A percentile compares a stretch with the other conserved stretches of the same genome.
Evolutionary conservation across 2,329 filamentous ascomycete genomes (phyloP).

Genomic region (Alternaria postmessia): DNA sequence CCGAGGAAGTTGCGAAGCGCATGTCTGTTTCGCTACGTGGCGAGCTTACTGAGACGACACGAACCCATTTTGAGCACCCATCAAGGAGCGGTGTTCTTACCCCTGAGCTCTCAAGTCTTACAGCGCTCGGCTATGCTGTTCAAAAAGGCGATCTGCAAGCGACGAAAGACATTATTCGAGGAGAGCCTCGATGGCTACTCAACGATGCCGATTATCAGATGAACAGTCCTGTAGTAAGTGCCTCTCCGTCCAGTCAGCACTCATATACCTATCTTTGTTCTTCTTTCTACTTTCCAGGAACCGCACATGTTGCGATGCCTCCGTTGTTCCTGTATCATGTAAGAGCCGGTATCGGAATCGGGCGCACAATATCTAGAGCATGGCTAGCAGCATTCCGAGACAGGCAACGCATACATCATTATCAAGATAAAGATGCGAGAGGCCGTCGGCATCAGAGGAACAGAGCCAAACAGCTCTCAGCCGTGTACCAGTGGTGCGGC

Average conservation of each 20-base stretch:
- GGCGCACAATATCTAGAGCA: slow-evolving; percentile 20
- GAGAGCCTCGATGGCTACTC: slow-evolving; percentile 72
- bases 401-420: slow-evolving; percentile 31
- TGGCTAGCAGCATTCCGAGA: slow-evolving; percentile 27
- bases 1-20: slow-evolving; percentile 70
- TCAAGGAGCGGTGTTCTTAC: slow-evolving; percentile 63
- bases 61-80: slow-evolving; percentile 79
- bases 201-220: slow-evolving; percentile 82
- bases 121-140: slow-evolving; percentile 81
- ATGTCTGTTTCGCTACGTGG: slow-evolving; percentile 82
- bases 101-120: slow-evolving; percentile 70
- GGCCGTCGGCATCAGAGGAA: slow-evolving; percentile 36
- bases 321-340: slow-evolving; percentile 19
- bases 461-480: slow-evolving; percentile 35
- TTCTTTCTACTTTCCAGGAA: slow-evolving; percentile 25
- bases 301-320: slow-evolving; percentile 12
- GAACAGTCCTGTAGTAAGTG: slow-evolving; percentile 68
- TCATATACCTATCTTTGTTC: slow-evolving; percentile 30
- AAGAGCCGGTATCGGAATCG: slow-evolving; percentile 40
- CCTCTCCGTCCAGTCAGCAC: slow-evolving; percentile 32
- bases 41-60: slow-evolving; percentile 80
- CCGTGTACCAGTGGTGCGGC: slow-evolving; percentile 30
- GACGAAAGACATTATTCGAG: slow-evolving; percentile 72
- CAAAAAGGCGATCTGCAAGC: slow-evolving; percentile 72
- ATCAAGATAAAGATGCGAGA: slow-evolving; percentile 39